Base-by-base conservation (phyloP, 2,329 filamentous ascomycete genomes). In the Decorospora gaudefroyi region DNA sequence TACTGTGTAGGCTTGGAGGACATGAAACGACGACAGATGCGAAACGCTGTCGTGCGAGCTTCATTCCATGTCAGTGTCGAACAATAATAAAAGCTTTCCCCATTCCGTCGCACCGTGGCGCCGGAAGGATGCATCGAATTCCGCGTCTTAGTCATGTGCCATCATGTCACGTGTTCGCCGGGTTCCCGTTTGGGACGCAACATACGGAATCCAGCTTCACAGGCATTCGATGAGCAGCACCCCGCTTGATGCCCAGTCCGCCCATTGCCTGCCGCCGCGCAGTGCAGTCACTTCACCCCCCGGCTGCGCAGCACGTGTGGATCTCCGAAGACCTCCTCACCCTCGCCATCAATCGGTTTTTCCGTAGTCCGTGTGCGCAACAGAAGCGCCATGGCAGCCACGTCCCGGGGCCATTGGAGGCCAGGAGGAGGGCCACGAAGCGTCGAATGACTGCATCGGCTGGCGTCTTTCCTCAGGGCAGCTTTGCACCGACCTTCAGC, bases 321-420 rank as follows among this genome's bases (percentile, higher is more conserved):
- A 76, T 86, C 50, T 76, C 78, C 19, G 83, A 87, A 55, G 73
- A 79, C 31, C 55, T 79, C 16, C 74, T 86, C 10, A 66, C 71
- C 16, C 67, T 70, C 38, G 76, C 77, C 2, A 80, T 83, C 53
- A 54, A 68, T 49, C 74, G 75, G 16, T 82, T 81, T 66, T 69
- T 73, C 39, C 76, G 72, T 30, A 74, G 72, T 47, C 68, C 68
- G 45, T 72, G 70, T 51, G 62, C 68, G 27, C 73, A 76, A 46
- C 73, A 74, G 52, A 67, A 68, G 59, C 76, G 81, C 51, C 72
- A 81, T 76, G 81, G 79, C 54, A 83, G 81, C 71, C 75, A 76
- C 52, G 78, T 83, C 3, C 82, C 82, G 8, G 82, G 82, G 2
- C 82, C 82, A 59, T 71, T 85, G 70, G 82, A 85, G 67, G 81